A percentile compares a stretch with the other conserved stretches of the same genome.
These are phyloP conservation scores for Bipolaris cookei DNA, from an alignment of 2,329 filamentous ascomycete species.

Conservation along the genomic window DNA sequence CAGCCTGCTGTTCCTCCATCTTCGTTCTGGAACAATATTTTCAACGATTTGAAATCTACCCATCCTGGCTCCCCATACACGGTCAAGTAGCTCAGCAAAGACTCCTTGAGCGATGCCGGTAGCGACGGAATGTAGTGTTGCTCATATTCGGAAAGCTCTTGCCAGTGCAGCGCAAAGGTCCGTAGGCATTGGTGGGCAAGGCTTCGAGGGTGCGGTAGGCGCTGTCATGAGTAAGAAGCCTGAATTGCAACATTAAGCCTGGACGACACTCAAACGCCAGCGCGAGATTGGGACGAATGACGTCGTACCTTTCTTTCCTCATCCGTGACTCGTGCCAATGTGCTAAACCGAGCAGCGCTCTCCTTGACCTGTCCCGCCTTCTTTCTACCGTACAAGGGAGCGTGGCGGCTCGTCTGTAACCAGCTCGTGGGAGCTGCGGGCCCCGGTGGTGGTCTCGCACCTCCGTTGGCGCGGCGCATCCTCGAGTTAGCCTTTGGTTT, in stretches of 20 bases:
- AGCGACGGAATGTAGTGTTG: constrained; percentile 60
- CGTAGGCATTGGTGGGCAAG: constrained; percentile 61
- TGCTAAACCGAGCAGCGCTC: constrained; percentile 28
- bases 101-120: constrained; percentile 59
- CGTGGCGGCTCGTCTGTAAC: constrained; percentile 46
- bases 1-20: constrained; percentile 46
- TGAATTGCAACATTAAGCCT: constrained; percentile 21
- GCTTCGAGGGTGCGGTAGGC: constrained; percentile 45
- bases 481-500: constrained; percentile 52
- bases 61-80: constrained; percentile 55
- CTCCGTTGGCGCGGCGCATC: constrained; percentile 28
- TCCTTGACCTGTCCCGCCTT: constrained; percentile 19
- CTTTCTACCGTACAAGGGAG: constrained; percentile 26
- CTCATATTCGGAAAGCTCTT: constrained; percentile 63
- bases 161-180: constrained; percentile 63
- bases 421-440: constrained; percentile 57
- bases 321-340: constrained; percentile 33
- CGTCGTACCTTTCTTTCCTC: constrained; percentile 37
- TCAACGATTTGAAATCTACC: constrained; percentile 55
- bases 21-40: constrained; percentile 56
- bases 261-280: constrained; percentile 5
- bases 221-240: constrained; percentile 39
- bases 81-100: constrained; percentile 63
- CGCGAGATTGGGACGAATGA: neutral
- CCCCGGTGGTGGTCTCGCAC: constrained; percentile 48